Conservation (phyloP, 2,329 filamentous ascomycete species). For the Albifimbria verrucaria region DNA sequence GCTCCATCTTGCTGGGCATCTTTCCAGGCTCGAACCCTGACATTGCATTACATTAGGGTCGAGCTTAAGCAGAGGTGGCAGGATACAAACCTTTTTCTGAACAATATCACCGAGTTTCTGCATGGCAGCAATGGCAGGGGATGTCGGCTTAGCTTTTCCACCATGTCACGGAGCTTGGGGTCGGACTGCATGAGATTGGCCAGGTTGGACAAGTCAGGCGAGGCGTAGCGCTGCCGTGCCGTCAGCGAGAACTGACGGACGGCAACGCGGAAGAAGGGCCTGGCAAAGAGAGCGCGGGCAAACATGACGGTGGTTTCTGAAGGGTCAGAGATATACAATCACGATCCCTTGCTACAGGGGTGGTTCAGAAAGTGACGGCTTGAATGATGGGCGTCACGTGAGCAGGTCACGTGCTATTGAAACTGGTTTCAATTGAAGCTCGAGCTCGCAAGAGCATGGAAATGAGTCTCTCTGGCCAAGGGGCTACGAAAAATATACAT, state of each 20-base stretch:
- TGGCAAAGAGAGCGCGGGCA: background rate
- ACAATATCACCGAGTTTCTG: slow-evolving; percentile 1
- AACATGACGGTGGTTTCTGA: no score
- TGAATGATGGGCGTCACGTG: no score
- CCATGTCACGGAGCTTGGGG: slow-evolving; percentile 2
- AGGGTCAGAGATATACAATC: no score
- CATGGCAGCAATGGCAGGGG: slow-evolving; percentile 5
- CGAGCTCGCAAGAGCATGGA: no score
- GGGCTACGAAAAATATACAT: no score
- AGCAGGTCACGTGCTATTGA: no score
- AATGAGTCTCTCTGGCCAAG: no score
- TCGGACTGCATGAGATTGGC: background rate
- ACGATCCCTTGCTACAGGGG: no score
- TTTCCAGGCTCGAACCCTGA: slow-evolving; percentile 14
- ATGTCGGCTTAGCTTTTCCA: slow-evolving; percentile 4
- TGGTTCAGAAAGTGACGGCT: no score
- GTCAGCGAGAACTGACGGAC: background rate
- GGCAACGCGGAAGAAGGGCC: background rate
- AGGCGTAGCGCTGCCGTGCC: background rate
- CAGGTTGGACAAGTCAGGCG: background rate
- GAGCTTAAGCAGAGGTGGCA: background rate
- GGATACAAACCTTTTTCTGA: slow-evolving; percentile 1
- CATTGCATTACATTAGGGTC: background rate
- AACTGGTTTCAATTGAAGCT: no score
- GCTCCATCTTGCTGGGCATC: slow-evolving; percentile 18